These are phyloP conservation scores for Henckelia pumila DNA, from an alignment of 257 asterid species.

Conservation along the genomic window DNA sequence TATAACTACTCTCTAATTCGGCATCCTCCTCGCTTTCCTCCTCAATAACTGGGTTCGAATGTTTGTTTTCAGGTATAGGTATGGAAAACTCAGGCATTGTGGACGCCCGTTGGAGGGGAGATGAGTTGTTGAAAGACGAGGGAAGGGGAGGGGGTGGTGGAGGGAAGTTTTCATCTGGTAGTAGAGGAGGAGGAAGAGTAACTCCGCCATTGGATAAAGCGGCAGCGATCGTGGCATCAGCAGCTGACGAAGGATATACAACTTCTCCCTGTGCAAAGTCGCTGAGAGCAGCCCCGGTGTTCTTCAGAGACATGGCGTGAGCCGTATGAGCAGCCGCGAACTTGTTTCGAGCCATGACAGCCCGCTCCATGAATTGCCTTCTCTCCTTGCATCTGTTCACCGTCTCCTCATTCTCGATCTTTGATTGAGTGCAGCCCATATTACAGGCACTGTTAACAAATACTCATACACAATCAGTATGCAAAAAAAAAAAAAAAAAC, in stretches of 20 bases:
- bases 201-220: conserved; percentile 20
- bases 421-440: conserved; percentile 95
- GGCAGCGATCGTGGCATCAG: conserved; percentile 25
- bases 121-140: conserved; percentile 26
- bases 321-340: conserved; percentile 94
- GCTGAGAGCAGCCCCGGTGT: conserved; percentile 94
- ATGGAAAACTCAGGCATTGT: conserved; percentile 75
- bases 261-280: conserved; percentile 90
- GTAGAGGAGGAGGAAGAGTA: conserved; percentile 39
- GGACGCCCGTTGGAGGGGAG: conserved; percentile 82
- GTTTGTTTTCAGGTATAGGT: conserved; percentile 43
- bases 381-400: conserved; percentile 89
- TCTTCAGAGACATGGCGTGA: conserved; percentile 75
- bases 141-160: conserved; percentile 75
- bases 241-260: conserved; percentile 33
- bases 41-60: conserved; percentile 59
- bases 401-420: conserved; percentile 89
- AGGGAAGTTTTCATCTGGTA: conserved; percentile 50
- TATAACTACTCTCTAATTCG: conserved; percentile 49
- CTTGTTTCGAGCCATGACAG: conserved; percentile 78
- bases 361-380: conserved; percentile 74
- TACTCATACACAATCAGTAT: conserved; percentile 1
- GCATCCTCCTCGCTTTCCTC: conserved; percentile 69
- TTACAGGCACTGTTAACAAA: background rate
- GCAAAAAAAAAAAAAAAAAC: no score